Evolutionary conservation across 768 basidiomycete species (phyloP).

Genomic region (Macrocybe gigantea): DNA sequence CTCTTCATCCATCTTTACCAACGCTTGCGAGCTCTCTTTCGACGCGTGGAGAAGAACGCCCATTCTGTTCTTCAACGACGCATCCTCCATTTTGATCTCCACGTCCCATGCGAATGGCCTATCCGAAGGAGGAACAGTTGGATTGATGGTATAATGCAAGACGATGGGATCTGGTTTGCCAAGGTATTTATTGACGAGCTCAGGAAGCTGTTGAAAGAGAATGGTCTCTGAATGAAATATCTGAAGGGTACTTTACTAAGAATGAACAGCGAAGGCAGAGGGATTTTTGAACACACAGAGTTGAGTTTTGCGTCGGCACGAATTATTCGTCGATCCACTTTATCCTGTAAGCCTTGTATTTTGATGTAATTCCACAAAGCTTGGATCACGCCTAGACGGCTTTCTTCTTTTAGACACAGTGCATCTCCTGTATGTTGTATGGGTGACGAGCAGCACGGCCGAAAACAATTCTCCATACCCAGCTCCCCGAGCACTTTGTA

Average conservation of each 20-base stretch:
- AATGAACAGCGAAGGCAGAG: background rate
- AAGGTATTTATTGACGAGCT: slow-evolving; percentile 78
- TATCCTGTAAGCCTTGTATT: slow-evolving; percentile 75
- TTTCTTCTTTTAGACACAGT: slow-evolving; percentile 81
- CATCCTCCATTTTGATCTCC: slow-evolving; percentile 85
- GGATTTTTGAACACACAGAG: slow-evolving; percentile 39
- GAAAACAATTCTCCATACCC: slow-evolving; percentile 31
- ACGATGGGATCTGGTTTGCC: slow-evolving; percentile 74
- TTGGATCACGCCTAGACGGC: slow-evolving; percentile 73
- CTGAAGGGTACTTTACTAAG: slow-evolving; percentile 25
- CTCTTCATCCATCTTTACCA: slow-evolving; percentile 83
- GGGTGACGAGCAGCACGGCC: background rate
- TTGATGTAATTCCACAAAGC: slow-evolving; percentile 94
- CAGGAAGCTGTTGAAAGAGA: slow-evolving; percentile 75
- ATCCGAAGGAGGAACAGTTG: slow-evolving; percentile 56
- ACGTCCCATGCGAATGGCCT: slow-evolving; percentile 79
- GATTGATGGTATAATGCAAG: slow-evolving; percentile 72
- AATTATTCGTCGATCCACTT: slow-evolving; percentile 67
- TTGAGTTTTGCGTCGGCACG: slow-evolving; percentile 63
- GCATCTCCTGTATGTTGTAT: slow-evolving; percentile 38
- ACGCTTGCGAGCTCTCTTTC: slow-evolving; percentile 62
- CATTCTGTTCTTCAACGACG: slow-evolving; percentile 69
- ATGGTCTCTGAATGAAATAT: slow-evolving; percentile 69
- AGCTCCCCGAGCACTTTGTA: slow-evolving; percentile 77
- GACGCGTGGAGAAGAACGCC: slow-evolving; percentile 60